Percentiles rank a stretch among this genome's conserved stretches.
Conservation (phyloP, 257 asterid genomes). For the Solanum pennellii region DNA sequence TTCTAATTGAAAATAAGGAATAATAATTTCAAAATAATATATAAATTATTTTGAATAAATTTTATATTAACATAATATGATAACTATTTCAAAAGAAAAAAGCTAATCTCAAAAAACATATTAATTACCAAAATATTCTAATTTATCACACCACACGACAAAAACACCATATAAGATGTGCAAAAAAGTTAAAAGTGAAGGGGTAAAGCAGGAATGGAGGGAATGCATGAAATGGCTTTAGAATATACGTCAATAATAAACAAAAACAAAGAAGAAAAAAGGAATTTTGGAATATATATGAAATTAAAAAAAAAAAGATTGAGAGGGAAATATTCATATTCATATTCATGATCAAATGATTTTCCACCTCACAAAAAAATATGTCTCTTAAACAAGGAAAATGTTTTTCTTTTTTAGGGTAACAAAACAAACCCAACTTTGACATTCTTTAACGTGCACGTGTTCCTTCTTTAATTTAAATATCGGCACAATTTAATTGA, state of each 20-base stretch:
- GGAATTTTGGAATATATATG: not conserved
- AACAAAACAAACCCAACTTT: not conserved
- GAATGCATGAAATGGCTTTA: not conserved
- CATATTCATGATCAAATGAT: too few species aligned
- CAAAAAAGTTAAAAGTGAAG: not conserved
- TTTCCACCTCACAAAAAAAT: not conserved
- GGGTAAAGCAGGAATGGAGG: not conserved
- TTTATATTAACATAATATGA: not conserved
- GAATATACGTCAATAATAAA: not conserved
- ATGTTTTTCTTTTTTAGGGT: not conserved
- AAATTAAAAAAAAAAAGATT: not conserved
- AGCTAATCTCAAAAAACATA: not conserved
- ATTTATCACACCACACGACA: not conserved
- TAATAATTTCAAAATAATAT: not conserved
- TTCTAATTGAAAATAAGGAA: not conserved
- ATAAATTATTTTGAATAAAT: not conserved
- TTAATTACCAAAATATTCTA: not conserved
- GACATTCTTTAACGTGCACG: not conserved
- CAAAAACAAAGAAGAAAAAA: not conserved
- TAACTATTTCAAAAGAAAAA: not conserved
- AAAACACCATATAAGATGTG: not conserved
- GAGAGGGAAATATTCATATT: not conserved
- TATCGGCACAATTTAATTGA: not conserved
- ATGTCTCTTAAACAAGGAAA: not conserved
- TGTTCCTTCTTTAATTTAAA: not conserved